A percentile compares a stretch with the other conserved stretches of the same genome.
Evolutionary conservation across 1,284 basidiomycete genomes (phyloP).

Genomic region (Trichosporon sp.): DNA sequence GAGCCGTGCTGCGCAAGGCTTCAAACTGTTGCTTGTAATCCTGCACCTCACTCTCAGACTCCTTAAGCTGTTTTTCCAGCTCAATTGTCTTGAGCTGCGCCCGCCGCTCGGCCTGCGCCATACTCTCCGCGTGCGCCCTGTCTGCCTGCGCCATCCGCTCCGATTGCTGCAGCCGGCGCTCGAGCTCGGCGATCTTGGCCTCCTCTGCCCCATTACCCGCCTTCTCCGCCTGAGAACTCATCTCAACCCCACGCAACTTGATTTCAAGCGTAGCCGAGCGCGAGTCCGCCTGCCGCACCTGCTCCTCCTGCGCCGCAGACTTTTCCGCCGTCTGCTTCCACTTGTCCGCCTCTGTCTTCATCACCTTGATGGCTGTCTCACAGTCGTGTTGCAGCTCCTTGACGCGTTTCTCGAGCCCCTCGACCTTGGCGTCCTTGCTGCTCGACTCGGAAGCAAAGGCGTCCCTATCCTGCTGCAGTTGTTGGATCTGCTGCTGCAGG

Average conservation of each 20-base stretch:
- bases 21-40: background rate
- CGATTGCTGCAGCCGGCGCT: background rate
- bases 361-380: background rate
- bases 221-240: background rate
- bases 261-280: too few relatives aligned
- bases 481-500: background rate
- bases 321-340: background rate
- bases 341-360: background rate
- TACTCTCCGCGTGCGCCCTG: too few relatives aligned
- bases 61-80: background rate
- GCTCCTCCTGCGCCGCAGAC: background rate
- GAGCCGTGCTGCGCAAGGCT: background rate
- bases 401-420: background rate
- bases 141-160: background rate
- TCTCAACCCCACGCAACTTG: too few relatives aligned
- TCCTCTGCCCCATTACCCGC: background rate
- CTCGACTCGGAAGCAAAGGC: background rate
- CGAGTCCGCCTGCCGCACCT: background rate
- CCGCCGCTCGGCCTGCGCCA: too few relatives aligned
- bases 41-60: background rate
- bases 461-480: background rate
- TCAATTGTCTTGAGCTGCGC: background rate
- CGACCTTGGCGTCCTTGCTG: background rate
- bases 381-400: background rate
- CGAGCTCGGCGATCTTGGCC: background rate